These are phyloP conservation scores for Allium fistulosum DNA, from an alignment of 106 monocot genomes.

Conservation along the genomic window DNA sequence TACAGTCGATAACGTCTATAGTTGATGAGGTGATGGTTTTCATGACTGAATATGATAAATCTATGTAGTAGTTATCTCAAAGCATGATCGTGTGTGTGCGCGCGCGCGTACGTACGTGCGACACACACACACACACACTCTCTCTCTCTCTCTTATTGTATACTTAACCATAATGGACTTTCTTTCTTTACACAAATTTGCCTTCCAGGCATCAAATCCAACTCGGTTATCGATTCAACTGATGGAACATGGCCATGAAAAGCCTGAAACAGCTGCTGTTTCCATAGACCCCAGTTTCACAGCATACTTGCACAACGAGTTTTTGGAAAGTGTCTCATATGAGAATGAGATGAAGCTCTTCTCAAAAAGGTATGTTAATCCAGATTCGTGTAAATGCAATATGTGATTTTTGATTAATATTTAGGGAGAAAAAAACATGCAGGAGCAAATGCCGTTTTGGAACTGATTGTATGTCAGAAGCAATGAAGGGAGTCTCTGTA, in stretches of 20 bases:
- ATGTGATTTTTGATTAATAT: too few species aligned
- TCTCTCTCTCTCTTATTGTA: too few species aligned
- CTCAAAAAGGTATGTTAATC: slow-evolving; percentile 31
- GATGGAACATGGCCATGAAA: slow-evolving; percentile 75
- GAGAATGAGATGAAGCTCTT: slow-evolving; percentile 30
- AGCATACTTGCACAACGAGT: slow-evolving; percentile 66
- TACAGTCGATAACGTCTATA: too few species aligned
- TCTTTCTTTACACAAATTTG: not conserved
- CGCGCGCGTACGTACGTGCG: too few species aligned
- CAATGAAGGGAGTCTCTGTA: slow-evolving; percentile 44
- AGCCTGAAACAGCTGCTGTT: slow-evolving; percentile 63
- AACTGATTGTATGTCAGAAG: slow-evolving; percentile 47
- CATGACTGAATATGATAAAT: too few species aligned
- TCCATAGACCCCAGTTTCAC: slow-evolving; percentile 78
- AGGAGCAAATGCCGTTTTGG: slow-evolving; percentile 68
- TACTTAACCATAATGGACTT: too few species aligned
- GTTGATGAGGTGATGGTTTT: too few species aligned
- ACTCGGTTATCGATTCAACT: slow-evolving; percentile 65
- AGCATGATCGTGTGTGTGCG: too few species aligned
- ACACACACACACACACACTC: too few species aligned
- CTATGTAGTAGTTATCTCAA: too few species aligned
- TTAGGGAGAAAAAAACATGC: not conserved
- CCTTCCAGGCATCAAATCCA: slow-evolving; percentile 45
- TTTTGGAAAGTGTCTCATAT: slow-evolving; percentile 36
- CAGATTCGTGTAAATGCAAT: too few species aligned